Percentiles rank a stretch among this genome's conserved stretches.
Evolutionary conservation across 2,329 filamentous ascomycete genomes (phyloP).

Genomic region (Xenoacremonium recifei): DNA sequence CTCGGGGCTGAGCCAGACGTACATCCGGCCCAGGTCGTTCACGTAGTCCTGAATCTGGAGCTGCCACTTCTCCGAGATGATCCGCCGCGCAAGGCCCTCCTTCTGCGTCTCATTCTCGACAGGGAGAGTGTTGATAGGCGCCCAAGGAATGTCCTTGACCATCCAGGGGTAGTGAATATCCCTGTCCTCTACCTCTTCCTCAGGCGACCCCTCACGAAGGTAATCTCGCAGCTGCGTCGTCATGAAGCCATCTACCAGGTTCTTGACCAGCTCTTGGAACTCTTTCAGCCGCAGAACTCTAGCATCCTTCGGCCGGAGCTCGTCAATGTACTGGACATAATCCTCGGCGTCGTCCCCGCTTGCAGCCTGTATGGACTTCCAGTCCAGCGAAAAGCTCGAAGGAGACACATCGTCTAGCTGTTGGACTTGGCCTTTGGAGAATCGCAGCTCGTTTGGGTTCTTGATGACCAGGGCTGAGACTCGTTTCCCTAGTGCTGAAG

Average conservation of each 20-base stretch:
- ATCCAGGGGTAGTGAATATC: conserved; percentile 41
- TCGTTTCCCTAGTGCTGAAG: conserved; percentile 33
- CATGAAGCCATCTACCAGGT: conserved; percentile 47
- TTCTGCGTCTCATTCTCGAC: conserved; percentile 32
- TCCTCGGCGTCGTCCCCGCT: too few relatives aligned
- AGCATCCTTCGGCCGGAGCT: conserved; percentile 43
- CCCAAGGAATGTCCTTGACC: conserved; percentile 39
- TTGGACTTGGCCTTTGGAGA: not conserved
- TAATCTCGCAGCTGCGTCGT: conserved; percentile 45
- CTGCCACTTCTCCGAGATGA: conserved; percentile 51
- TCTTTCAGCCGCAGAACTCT: conserved; percentile 36
- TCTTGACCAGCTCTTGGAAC: conserved; percentile 39
- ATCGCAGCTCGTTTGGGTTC: conserved; percentile 32
- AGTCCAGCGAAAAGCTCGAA: too few relatives aligned
- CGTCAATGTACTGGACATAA: conserved; percentile 45
- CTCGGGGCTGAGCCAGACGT: conserved; percentile 36
- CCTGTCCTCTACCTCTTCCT: conserved; percentile 1
- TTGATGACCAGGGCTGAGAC: conserved; percentile 48
- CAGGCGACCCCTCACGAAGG: conserved; percentile 19
- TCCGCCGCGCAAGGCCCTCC: conserved; percentile 36
- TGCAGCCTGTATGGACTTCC: too few relatives aligned
- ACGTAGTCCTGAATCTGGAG: conserved; percentile 46
- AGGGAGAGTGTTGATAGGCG: conserved; percentile 27
- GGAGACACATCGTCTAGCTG: not conserved
- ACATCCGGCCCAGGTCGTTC: conserved; percentile 39